A percentile compares a stretch with the other conserved stretches of the same genome.
Conservation (phyloP, 2,329 filamentous ascomycete species). For the Clonostachys byssicola region DNA sequence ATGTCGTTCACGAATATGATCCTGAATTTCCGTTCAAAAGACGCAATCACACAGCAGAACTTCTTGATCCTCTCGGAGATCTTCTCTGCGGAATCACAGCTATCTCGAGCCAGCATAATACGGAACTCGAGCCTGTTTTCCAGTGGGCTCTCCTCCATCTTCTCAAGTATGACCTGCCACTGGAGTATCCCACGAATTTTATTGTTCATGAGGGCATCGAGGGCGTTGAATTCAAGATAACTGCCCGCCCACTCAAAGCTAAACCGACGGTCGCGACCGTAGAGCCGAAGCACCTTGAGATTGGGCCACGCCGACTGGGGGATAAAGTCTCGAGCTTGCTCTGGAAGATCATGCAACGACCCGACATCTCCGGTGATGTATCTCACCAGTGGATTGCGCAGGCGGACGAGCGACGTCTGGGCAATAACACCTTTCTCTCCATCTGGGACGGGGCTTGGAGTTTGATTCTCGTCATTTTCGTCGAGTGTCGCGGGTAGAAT, state of each 20-base stretch:
- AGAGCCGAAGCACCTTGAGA: constrained; percentile 26
- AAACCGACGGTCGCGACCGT: constrained; percentile 33
- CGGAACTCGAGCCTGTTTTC: no score
- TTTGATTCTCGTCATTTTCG: no score
- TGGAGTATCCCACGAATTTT: constrained; percentile 24
- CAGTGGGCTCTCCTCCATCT: constrained; percentile 7
- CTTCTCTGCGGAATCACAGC: no score
- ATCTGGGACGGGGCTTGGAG: background rate
- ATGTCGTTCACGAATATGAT: background rate
- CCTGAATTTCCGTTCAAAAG: background rate
- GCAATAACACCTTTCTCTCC: background rate
- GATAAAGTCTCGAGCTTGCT: background rate
- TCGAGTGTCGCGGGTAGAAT: background rate
- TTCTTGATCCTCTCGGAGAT: no score
- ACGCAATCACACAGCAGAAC: no score
- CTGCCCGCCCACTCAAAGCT: constrained; percentile 34
- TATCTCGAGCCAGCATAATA: no score
- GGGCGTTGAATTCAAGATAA: constrained; percentile 27
- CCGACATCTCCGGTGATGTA: background rate
- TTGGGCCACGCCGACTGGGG: constrained; percentile 12
- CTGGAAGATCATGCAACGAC: background rate
- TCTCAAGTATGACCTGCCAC: constrained; percentile 33
- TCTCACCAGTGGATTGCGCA: background rate
- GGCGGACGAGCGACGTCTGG: background rate
- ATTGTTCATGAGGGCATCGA: constrained; percentile 15